A percentile compares a stretch with the other conserved stretches of the same genome.
phyloP scores from a whole-genome alignment of 805 yeast species.

The Nakazawaea ishiwadae region DNA sequence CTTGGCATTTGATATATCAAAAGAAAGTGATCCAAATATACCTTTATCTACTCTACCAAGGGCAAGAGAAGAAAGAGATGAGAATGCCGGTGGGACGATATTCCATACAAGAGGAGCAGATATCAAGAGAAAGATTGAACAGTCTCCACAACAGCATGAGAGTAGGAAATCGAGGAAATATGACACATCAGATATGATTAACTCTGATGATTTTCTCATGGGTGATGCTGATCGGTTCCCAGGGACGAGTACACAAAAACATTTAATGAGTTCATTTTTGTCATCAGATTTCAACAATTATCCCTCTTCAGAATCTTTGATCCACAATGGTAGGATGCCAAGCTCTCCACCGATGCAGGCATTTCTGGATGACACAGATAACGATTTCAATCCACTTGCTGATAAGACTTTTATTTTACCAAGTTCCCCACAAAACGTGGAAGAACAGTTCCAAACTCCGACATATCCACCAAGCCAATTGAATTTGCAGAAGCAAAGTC shows the following conservation, averaged over 20 bases:
- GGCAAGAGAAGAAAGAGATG: conserved; percentile 33
- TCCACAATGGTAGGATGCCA: conserved; percentile 36
- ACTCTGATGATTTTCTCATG: conserved; percentile 5
- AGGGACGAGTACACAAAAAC: conserved; percentile 5
- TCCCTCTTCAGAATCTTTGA: conserved; percentile 14
- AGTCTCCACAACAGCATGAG: conserved; percentile 2
- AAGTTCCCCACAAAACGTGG: conserved; percentile 19
- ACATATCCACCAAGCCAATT: background rate
- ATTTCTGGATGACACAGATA: conserved; percentile 29
- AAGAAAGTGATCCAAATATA: conserved; percentile 23
- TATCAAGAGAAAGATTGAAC: conserved; percentile 27
- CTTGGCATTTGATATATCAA: conserved; percentile 40
- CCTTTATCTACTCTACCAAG: conserved; percentile 36
- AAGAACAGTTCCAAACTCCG: background rate
- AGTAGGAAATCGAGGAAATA: conserved; percentile 1
- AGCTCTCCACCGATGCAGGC: conserved; percentile 24
- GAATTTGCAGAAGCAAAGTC: too few species aligned
- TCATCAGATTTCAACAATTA: conserved; percentile 10
- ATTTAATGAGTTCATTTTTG: background rate
- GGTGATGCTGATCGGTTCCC: conserved; percentile 3
- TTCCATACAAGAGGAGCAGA: conserved; percentile 39
- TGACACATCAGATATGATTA: conserved; percentile 15
- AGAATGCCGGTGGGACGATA: conserved; percentile 36
- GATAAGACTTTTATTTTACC: conserved; percentile 13
- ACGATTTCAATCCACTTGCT: conserved; percentile 14